These are phyloP conservation scores for Eucalyptus tenuipes DNA, from an alignment of 345 rosid genomes.

Conservation along the genomic window DNA sequence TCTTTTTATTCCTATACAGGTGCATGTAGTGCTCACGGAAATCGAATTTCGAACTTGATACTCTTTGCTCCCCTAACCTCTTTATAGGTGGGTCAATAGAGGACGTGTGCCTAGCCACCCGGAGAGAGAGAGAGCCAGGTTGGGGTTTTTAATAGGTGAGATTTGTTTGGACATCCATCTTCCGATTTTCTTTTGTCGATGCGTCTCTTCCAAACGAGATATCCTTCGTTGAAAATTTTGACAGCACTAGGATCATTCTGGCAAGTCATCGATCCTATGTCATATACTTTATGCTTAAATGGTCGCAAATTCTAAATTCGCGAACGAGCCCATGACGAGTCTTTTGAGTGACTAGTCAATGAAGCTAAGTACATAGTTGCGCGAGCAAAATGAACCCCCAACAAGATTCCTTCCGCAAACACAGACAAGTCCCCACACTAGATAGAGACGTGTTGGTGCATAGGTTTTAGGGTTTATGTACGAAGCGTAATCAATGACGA, in stretches of 20 bases:
- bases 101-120: not conserved
- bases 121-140: not conserved
- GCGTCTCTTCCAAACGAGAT: not conserved
- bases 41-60: not conserved
- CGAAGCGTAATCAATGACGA: constrained; percentile 22
- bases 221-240: not conserved
- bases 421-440: constrained; percentile 21
- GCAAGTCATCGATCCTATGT: not conserved
- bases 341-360: not conserved
- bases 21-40: not conserved
- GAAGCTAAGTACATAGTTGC: not conserved
- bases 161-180: not conserved
- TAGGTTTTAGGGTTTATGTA: not conserved
- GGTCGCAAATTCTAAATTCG: not conserved
- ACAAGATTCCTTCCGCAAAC: not conserved
- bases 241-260: not conserved
- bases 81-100: not conserved
- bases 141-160: not conserved
- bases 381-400: not conserved
- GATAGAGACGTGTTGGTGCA: not conserved
- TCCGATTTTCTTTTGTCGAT: not conserved
- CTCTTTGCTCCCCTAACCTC: not conserved
- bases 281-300: not conserved
- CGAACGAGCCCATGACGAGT: not conserved
- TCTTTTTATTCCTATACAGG: not conserved